A percentile compares a stretch with the other conserved stretches of the same genome.
phyloP scores from a whole-genome alignment of 176 grass and related monocot species.

The Oropetium thomaeum region DNA sequence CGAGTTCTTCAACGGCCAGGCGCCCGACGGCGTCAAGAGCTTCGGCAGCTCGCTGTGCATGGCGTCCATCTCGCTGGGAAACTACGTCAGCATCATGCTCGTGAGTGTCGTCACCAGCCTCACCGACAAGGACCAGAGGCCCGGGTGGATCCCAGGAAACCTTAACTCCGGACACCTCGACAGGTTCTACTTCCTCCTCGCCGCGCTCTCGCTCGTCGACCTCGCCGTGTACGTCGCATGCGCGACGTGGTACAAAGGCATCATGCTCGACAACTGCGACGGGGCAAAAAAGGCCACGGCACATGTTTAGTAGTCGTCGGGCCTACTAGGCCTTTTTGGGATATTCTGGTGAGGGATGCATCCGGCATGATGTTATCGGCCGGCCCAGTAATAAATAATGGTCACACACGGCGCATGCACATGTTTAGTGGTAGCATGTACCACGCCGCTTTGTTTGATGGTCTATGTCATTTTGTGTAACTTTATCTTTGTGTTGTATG shows the following conservation, averaged over 20 bases:
- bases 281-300: neutral
- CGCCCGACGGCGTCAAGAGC: conserved; percentile 86
- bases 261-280: conserved; percentile 45
- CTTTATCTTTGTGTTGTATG: too few relatives aligned
- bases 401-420: too few relatives aligned
- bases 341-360: neutral
- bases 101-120: conserved; percentile 55
- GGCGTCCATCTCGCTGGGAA: conserved; percentile 90
- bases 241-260: conserved; percentile 73
- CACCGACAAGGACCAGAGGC: conserved; percentile 37
- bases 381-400: neutral
- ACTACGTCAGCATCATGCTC: conserved; percentile 86
- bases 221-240: conserved; percentile 58
- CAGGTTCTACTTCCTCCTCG: conserved; percentile 88
- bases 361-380: neutral
- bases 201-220: conserved; percentile 53
- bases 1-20: conserved; percentile 84
- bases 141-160: conserved; percentile 76
- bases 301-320: conserved; percentile 40
- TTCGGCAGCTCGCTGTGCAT: conserved; percentile 84
- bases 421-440: too few relatives aligned
- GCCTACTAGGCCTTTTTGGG: neutral
- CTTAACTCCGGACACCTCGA: conserved; percentile 84
- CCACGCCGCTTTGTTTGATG: too few relatives aligned
- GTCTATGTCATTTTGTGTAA: too few relatives aligned